These are phyloP conservation scores for Cucurbita moschata DNA, from an alignment of 306 rosid species.

Conservation along the genomic window DNA sequence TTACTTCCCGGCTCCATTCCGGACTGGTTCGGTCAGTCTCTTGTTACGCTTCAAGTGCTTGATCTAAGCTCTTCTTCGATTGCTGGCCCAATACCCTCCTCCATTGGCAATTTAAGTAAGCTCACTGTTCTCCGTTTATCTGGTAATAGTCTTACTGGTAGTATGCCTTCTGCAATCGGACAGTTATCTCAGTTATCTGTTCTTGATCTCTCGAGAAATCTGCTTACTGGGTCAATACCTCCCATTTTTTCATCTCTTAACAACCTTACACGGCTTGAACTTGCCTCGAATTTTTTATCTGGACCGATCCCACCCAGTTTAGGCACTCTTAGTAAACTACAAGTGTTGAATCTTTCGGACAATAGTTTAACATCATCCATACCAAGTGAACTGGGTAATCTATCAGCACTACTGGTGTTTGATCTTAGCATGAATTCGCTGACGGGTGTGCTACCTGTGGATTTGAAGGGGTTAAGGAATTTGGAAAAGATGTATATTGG, in stretches of 20 bases:
- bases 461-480: conserved; percentile 18
- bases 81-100: conserved; percentile 41
- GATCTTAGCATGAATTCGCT: conserved; percentile 55
- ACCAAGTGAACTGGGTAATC: conserved; percentile 40
- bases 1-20: conserved; percentile 71
- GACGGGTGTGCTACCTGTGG: conserved; percentile 38
- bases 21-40: conserved; percentile 57
- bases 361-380: conserved; percentile 33
- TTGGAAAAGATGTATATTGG: conserved; percentile 23
- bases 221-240: conserved; percentile 54
- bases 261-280: conserved; percentile 47
- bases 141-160: conserved; percentile 52
- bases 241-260: conserved; percentile 27
- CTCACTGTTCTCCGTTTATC: conserved; percentile 38
- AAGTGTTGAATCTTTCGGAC: conserved; percentile 38
- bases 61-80: conserved; percentile 63
- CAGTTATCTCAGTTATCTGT: conserved; percentile 22
- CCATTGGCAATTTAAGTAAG: conserved; percentile 39
- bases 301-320: conserved; percentile 48
- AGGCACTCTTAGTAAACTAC: conserved; percentile 30
- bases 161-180: conserved; percentile 43
- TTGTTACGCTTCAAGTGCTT: conserved; percentile 37
- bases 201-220: conserved; percentile 60
- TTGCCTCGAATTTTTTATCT: conserved; percentile 53
- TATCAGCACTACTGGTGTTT: conserved; percentile 38